Evolutionary conservation across 495 filamentous ascomycete species (phyloP).

Genomic region (Staphylotrichum tortipilum): DNA sequence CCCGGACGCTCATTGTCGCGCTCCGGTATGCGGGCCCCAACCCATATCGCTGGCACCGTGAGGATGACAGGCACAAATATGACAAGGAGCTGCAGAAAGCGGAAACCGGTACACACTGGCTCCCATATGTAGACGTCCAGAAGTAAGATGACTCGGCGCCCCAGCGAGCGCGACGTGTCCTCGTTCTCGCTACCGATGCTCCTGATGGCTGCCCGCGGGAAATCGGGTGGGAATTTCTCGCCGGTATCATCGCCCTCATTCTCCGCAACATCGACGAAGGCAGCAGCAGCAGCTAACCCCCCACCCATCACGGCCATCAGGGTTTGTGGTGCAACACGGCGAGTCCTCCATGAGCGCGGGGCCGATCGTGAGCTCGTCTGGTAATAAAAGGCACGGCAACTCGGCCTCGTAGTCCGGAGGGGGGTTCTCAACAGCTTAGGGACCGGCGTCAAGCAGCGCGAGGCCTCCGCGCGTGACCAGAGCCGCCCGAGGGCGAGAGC

Average conservation of each 20-base stretch:
- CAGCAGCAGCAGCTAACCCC: conserved; percentile 40
- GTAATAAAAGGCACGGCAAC: neutral
- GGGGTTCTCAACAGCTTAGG: neutral
- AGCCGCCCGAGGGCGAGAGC: conserved; percentile 22
- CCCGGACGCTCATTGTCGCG: conserved; percentile 63
- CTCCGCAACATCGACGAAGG: conserved; percentile 67
- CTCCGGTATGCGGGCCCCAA: conserved; percentile 53
- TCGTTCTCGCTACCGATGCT: conserved; percentile 55
- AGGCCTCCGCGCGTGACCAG: conserved; percentile 14
- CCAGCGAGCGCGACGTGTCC: conserved; percentile 44
- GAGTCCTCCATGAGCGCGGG: conserved; percentile 12
- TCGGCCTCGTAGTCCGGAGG: neutral
- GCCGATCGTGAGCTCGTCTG: neutral
- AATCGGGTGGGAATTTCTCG: conserved; percentile 78
- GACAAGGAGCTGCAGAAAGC: conserved; percentile 73
- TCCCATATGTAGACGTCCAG: conserved; percentile 71
- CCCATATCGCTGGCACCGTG: conserved; percentile 70
- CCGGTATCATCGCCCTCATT: conserved; percentile 59
- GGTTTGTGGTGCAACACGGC: neutral
- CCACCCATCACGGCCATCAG: conserved; percentile 39
- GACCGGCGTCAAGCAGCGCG: neutral
- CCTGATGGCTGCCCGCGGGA: conserved; percentile 64
- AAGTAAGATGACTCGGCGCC: conserved; percentile 49
- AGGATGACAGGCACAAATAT: conserved; percentile 89
- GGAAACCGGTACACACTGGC: conserved; percentile 75